phyloP scores from a whole-genome alignment of 352 stramenopile genomes.

The Globisporangium ultimum region DNA sequence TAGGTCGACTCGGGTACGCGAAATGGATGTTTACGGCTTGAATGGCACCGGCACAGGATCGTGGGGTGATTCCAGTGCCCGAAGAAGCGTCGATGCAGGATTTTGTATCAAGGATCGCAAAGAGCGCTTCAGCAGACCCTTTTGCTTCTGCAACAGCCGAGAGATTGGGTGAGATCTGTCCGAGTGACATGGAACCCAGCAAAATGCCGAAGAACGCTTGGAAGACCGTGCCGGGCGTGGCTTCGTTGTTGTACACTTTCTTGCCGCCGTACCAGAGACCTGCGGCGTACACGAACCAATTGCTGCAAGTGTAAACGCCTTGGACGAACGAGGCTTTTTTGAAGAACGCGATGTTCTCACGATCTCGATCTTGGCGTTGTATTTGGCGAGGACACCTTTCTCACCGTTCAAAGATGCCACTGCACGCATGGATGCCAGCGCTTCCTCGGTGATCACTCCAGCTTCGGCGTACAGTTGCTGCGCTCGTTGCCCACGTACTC shows the following conservation, averaged over 20 bases:
- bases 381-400: constrained; percentile 34
- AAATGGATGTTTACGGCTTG: no score
- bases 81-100: no score
- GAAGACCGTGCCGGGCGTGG: constrained; percentile 37
- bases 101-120: no score
- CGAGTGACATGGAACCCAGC: no score
- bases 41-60: no score
- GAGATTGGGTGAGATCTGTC: no score
- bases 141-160: no score
- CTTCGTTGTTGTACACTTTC: constrained; percentile 27
- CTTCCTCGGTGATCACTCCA: constrained; percentile 54
- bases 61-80: no score
- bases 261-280: constrained; percentile 53
- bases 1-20: no score
- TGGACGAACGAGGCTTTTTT: constrained; percentile 20
- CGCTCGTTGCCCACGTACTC: constrained; percentile 10
- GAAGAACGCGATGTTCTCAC: constrained; percentile 24
- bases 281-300: constrained; percentile 42
- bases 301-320: constrained; percentile 31
- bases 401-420: constrained; percentile 43
- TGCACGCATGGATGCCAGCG: constrained; percentile 53
- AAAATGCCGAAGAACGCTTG: constrained; percentile 47
- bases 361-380: constrained; percentile 24
- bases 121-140: no score
- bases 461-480: constrained; percentile 49